Conservation (phyloP, 2,329 filamentous ascomycete genomes). For the Shiraia sp. region DNA sequence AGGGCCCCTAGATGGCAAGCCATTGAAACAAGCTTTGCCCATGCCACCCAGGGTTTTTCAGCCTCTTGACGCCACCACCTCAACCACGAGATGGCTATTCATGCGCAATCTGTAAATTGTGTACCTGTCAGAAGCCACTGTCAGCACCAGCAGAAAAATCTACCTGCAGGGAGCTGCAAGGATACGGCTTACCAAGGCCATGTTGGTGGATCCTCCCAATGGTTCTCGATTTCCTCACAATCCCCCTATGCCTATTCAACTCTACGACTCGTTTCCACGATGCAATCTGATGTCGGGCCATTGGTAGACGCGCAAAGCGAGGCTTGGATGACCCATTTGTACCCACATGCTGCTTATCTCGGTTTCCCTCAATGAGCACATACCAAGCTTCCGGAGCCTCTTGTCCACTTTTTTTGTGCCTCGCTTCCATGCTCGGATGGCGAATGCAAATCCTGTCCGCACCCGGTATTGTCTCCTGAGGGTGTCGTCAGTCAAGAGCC, state of each 20-base stretch:
- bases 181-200: too few relatives aligned
- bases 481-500: conserved; percentile 26
- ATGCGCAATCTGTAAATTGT: conserved; percentile 14
- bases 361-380: conserved; percentile 32
- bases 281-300: conserved; percentile 21
- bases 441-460: conserved; percentile 27
- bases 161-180: too few relatives aligned
- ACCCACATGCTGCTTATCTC: conserved; percentile 42
- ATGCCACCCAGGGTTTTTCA: conserved; percentile 22
- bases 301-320: conserved; percentile 33
- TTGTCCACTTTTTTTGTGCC: conserved; percentile 37
- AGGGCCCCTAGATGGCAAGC: conserved; percentile 3
- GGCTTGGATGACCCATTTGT: conserved; percentile 37
- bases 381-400: conserved; percentile 25
- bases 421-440: conserved; percentile 20
- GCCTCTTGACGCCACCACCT: conserved; percentile 28
- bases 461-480: conserved; percentile 20
- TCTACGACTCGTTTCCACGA: conserved; percentile 21
- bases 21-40: conserved; percentile 28
- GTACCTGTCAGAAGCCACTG: conserved; percentile 5
- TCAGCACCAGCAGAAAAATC: conserved; percentile 2
- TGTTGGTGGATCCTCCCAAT: background rate
- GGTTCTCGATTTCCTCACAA: conserved; percentile 16
- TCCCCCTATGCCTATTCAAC: conserved; percentile 19
- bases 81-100: conserved; percentile 16